A percentile compares a stretch with the other conserved stretches of the same genome.
phyloP scores from a whole-genome alignment of 345 rosid genomes.

The Hibiscus tridactylites region DNA sequence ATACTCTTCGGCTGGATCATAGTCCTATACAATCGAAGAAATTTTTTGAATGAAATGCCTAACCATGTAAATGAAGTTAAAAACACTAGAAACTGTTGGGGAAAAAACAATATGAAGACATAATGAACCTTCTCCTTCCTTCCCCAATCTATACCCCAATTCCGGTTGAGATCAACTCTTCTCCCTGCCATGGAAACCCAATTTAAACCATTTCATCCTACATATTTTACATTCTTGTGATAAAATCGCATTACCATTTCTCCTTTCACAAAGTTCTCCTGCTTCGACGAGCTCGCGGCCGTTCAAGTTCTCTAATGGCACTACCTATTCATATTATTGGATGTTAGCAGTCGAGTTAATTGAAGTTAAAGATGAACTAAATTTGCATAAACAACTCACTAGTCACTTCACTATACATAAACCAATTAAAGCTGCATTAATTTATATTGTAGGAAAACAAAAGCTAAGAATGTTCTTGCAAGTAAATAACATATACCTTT shows the following conservation, averaged over 20 bases:
- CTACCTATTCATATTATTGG: constrained; percentile 37
- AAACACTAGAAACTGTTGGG: neutral
- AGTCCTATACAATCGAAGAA: constrained; percentile 50
- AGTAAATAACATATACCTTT: constrained; percentile 38
- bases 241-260: constrained; percentile 53
- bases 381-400: neutral
- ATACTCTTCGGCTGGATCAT: constrained; percentile 95
- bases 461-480: neutral
- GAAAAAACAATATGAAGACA: constrained; percentile 1
- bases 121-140: constrained; percentile 79
- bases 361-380: neutral
- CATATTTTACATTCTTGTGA: neutral
- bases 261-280: constrained; percentile 91
- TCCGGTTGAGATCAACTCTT: constrained; percentile 96
- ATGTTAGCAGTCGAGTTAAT: constrained; percentile 8
- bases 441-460: neutral
- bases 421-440: neutral
- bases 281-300: constrained; percentile 93
- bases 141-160: constrained; percentile 99
- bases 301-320: constrained; percentile 87
- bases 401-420: neutral
- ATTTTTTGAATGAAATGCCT: constrained; percentile 2
- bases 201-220: constrained; percentile 2
- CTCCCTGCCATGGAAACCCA: constrained; percentile 47
- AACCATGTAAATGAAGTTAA: neutral